A percentile compares a stretch with the other conserved stretches of the same genome.
These are phyloP conservation scores for Zygnema cylindricum DNA, from an alignment of 139 green algal species.

Conservation along the genomic window DNA sequence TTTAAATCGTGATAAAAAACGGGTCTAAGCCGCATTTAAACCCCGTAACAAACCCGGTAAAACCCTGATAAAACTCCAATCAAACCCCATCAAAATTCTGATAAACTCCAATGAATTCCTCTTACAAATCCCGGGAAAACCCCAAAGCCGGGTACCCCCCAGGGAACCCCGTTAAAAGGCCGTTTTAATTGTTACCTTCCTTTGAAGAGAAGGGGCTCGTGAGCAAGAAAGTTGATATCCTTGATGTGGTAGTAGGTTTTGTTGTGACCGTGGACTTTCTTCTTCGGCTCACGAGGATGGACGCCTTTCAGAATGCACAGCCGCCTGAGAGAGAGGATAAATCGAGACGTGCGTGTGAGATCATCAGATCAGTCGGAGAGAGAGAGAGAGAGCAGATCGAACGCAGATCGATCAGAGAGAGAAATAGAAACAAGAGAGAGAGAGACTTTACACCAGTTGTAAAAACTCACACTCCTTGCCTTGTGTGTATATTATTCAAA, in stretches of 20 bases:
- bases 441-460: too few relatives aligned
- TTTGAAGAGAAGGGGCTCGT: slow-evolving; percentile 93
- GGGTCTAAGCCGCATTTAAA: too few relatives aligned
- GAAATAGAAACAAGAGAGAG: too few relatives aligned
- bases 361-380: background rate
- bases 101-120: slow-evolving; percentile 93
- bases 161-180: background rate
- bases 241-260: slow-evolving; percentile 99
- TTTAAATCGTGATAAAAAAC: too few relatives aligned
- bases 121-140: slow-evolving; percentile 97
- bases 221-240: slow-evolving; percentile 92
- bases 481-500: too few relatives aligned
- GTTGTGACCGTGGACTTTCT: slow-evolving; percentile 89
- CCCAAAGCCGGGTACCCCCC: background rate
- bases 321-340: slow-evolving; percentile 67
- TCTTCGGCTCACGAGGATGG: slow-evolving; percentile 95
- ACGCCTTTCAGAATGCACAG: slow-evolving; percentile 99
- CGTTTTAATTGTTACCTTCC: slow-evolving; percentile 14
- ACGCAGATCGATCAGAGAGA: background rate
- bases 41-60: too few relatives aligned
- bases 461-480: too few relatives aligned
- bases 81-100: slow-evolving; percentile 81
- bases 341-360: too few relatives aligned
- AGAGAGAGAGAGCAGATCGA: background rate
- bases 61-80: too few relatives aligned